Evolutionary conservation across 306 rosid species (phyloP).

Genomic region (Quercus berberidifolia): DNA sequence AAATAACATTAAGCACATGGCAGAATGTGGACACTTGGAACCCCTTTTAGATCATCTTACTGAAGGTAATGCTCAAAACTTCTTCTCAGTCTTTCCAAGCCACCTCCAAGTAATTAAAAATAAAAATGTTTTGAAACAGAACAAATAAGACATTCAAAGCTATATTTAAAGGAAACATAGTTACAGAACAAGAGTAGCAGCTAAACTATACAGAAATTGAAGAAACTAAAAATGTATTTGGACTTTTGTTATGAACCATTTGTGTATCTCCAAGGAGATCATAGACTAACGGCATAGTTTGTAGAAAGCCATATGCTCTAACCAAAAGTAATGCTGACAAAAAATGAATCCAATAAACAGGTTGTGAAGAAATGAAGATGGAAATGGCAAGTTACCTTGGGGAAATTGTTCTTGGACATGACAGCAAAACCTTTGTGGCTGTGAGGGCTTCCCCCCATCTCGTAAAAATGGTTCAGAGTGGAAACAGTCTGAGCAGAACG

Average conservation of each 20-base stretch:
- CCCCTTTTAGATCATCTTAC: slow-evolving; percentile 38
- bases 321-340: not conserved
- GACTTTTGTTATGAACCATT: not conserved
- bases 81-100: not conserved
- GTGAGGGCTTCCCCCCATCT: slow-evolving; percentile 37
- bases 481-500: slow-evolving; percentile 26
- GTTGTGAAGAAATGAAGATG: slow-evolving; percentile 33
- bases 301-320: not conserved
- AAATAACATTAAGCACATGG: slow-evolving; percentile 43
- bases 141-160: not conserved
- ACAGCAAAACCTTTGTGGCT: slow-evolving; percentile 32
- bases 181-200: not conserved
- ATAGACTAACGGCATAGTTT: not conserved
- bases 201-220: not conserved
- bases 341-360: slow-evolving; percentile 12
- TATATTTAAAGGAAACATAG: not conserved
- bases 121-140: not conserved
- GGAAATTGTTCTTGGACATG: slow-evolving; percentile 37
- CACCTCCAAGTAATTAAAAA: not conserved
- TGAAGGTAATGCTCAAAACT: slow-evolving; percentile 30
- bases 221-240: not conserved
- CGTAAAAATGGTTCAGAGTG: slow-evolving; percentile 31
- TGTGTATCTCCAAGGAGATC: not conserved
- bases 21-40: slow-evolving; percentile 41
- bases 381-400: slow-evolving; percentile 53